phyloP scores from a whole-genome alignment of 2,329 filamentous ascomycete genomes.

The Aspergillus oerlinghausenensis region DNA sequence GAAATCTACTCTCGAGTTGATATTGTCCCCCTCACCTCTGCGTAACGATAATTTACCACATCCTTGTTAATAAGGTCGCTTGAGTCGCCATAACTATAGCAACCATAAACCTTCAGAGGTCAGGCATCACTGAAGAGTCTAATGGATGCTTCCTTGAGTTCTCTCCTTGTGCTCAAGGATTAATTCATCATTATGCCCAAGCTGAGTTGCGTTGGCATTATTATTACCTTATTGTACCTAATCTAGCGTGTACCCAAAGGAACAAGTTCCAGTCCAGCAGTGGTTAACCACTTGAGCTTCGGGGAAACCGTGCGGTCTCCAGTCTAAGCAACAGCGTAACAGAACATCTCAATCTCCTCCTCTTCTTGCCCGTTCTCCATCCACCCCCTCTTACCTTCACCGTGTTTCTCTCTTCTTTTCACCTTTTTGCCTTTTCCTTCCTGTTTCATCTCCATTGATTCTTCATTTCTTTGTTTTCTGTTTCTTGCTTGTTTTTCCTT shows the following conservation, averaged over 20 bases:
- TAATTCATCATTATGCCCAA: background rate
- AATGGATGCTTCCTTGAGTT: background rate
- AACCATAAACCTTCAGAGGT: background rate
- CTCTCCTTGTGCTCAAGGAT: background rate
- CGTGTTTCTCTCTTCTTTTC: conserved; percentile 1
- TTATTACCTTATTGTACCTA: background rate
- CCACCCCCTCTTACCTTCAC: background rate
- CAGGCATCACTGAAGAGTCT: background rate
- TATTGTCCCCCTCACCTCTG: background rate
- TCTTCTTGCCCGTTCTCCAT: conserved; percentile 1
- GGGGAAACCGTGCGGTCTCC: background rate
- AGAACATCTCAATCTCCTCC: background rate
- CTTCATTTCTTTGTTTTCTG: conserved; percentile 3
- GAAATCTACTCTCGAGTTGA: conserved; percentile 1
- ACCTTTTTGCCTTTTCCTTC: conserved; percentile 4
- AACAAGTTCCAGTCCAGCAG: too few relatives aligned
- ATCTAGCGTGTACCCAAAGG: too few relatives aligned
- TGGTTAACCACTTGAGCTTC: too few relatives aligned
- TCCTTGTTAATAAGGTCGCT: background rate
- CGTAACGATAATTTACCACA: background rate
- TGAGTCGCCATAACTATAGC: background rate
- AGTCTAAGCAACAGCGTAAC: too few relatives aligned
- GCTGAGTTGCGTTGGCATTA: background rate
- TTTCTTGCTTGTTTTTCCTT: background rate
- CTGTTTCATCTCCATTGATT: background rate